Base-by-base conservation (phyloP, 257 asterid species). In the Solanum sitiens region DNA sequence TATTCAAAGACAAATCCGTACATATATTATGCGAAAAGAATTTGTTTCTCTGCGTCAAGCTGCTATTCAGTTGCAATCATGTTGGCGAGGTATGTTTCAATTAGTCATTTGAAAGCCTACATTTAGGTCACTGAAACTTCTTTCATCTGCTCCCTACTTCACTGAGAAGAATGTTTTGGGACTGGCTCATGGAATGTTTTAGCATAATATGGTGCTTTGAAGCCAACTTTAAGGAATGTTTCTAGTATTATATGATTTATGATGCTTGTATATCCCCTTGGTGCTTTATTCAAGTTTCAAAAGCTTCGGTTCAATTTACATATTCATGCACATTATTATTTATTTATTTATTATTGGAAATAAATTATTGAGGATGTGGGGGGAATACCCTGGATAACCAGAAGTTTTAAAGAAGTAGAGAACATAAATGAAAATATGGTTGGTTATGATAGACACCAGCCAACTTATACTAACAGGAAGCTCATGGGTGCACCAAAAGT, bases 1-100 rank as follows among this genome's bases (percentile, higher is more conserved):
- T 47, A 95, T 97, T 90, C 99, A 97, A 94, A 93, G 99, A 90
- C 98, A 95, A 92, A 95, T 96, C 30, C 94, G 98, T 86, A 97
- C 99, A 79, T 94, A 96, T 86, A 94, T 96, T 88, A 94, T 98
- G 74, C 88, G 98, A 89, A 97, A 96, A 93, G 98, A 96, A 87
- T 97, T 95, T 91, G 91, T 93, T 90, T 90, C 91, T 56, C 90
- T 94, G 84, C 98, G 98, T 77, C 91, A 84, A 85, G 98, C 99
- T 65, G 98, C 99, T 71, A 90, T 97, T 88, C 95, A 91, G 85
- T 87, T 97, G 92, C 99, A 97, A 89, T 97, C 99, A 71, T 96
- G 99, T 89, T 97, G 99, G 98, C 98, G 99, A 93, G 99, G 99
- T 97, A 93, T 86, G 88, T 88, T 35, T 83, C 75, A 65, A 53